Base-by-base conservation (phyloP, 331 rosid species). In the Malus hybrid region DNA sequence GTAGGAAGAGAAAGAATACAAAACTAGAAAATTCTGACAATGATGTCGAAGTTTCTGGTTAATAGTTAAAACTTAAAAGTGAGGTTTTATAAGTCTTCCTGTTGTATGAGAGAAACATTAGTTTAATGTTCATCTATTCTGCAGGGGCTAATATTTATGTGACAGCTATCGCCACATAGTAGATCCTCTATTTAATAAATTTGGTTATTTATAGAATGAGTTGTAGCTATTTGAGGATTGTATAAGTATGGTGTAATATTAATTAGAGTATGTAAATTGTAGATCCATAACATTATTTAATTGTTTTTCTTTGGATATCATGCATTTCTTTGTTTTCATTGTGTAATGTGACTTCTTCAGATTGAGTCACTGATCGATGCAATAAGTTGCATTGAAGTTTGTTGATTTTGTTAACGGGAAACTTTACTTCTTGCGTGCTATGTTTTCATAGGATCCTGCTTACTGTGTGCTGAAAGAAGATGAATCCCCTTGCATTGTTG, bases 391-490 rank as follows among this genome's bases (percentile, higher is more conserved):
- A 14, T 13, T 62, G 32, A 62, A 14, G 69, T 18, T 65, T 65
- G 70, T 66, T 36, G 28, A 66, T 18, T 10, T 22, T 57, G 34
- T 13, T 29, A 5, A 31, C 67, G 59, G 42, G 14, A 48, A 13
- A 62, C 46, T 70, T 42, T 59, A 65, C 65, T 79, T 57, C 8
- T 70, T 36, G n/a, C 75, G 62, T 75, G 19, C 67, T 71, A 1
- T 82, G 60, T 69, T 69, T 29, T 73, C 55, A 20, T 74, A 93
- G 98, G 97, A 93, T 85, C 96, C 97, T 67, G 89, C 78, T 14
- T 93, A 93, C 78, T 93, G 83, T 76, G 84, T 93, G 69, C 92
- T 93, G 52, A 88, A 87, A 67, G 98, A 93, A 84, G 91, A 93
- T 76, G 69, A 71, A 10, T 89, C 98, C 70, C 98, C 97, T 24